Conservation (phyloP, 2,329 filamentous ascomycete species). For the Emydomyces testavorans region DNA sequence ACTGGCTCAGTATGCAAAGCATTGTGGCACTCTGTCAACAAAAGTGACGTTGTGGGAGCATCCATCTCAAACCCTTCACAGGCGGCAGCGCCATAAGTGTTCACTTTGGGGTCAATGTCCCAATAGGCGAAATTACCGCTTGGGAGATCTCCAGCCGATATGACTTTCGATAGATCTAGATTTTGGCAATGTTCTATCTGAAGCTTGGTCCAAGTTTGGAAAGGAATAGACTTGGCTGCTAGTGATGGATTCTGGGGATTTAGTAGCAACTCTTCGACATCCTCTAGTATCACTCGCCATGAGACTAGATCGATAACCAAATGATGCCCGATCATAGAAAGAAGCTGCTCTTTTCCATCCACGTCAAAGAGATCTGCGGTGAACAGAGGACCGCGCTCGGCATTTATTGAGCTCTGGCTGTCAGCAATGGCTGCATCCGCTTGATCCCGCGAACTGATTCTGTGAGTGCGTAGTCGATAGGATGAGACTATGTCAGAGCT, state of each 20-base stretch:
- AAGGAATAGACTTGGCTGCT: conserved; percentile 28
- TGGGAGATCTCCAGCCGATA: conserved; percentile 25
- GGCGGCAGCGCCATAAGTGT: conserved; percentile 28
- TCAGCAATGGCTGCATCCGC: conserved; percentile 24
- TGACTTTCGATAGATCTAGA: conserved; percentile 8
- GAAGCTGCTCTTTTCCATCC: conserved; percentile 17
- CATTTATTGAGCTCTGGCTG: conserved; percentile 26
- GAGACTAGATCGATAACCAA: conserved; percentile 22
- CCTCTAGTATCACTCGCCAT: conserved; percentile 17
- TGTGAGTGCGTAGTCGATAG: conserved; percentile 25
- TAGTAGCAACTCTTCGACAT: conserved; percentile 19
- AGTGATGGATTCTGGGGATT: conserved; percentile 24
- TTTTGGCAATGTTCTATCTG: conserved; percentile 22
- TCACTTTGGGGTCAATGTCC: conserved; percentile 26
- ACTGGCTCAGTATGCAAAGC: conserved; percentile 29
- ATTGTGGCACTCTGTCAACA: conserved; percentile 26
- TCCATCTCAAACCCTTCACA: conserved; percentile 28
- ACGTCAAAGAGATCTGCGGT: conserved; percentile 28
- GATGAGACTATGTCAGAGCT: conserved; percentile 24
- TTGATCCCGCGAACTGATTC: conserved; percentile 18
- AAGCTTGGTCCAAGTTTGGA: conserved; percentile 31
- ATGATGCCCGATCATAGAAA: conserved; percentile 28
- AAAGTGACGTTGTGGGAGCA: conserved; percentile 24
- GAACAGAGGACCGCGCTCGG: conserved; percentile 21
- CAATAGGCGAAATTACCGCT: conserved; percentile 29